Conservation (phyloP, 768 basidiomycete species). For the Collybia sp. region DNA sequence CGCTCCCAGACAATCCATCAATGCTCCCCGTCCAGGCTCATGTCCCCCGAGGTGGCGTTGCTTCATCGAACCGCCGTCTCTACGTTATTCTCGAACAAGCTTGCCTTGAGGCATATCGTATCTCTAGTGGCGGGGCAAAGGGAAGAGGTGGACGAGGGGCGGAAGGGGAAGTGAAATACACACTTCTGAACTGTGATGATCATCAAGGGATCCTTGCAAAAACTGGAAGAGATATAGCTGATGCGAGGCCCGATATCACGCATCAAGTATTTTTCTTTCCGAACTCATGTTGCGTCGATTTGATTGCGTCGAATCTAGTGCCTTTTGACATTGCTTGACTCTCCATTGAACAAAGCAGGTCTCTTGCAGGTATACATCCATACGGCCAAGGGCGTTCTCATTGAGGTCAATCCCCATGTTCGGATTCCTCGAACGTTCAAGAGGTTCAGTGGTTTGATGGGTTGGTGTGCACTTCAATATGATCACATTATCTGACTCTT, state of each 20-base stretch:
- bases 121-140: slow-evolving; percentile 54
- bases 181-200: slow-evolving; percentile 95
- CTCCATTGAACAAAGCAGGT: slow-evolving; percentile 96
- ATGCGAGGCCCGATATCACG: slow-evolving; percentile 98
- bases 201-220: slow-evolving; percentile 98
- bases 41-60: slow-evolving; percentile 54
- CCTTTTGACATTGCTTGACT: slow-evolving; percentile 92
- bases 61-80: slow-evolving; percentile 57
- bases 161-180: slow-evolving; percentile 89
- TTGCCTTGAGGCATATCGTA: slow-evolving; percentile 91
- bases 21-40: slow-evolving; percentile 83
- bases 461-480: slow-evolving; percentile 35
- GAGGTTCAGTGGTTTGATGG: slow-evolving; percentile 97
- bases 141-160: slow-evolving; percentile 50
- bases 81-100: slow-evolving; percentile 93
- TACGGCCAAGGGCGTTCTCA: slow-evolving; percentile 92
- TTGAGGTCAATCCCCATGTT: slow-evolving; percentile 97
- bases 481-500: slow-evolving; percentile 1
- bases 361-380: slow-evolving; percentile 97
- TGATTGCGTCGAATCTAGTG: slow-evolving; percentile 49
- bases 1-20: slow-evolving; percentile 59
- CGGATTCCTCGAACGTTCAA: slow-evolving; percentile 98
- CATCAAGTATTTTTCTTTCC: slow-evolving; percentile 68
- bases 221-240: slow-evolving; percentile 96
- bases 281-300: slow-evolving; percentile 6